Evolutionary conservation across 495 filamentous ascomycete genomes (phyloP).

Genomic region (Tricharina praecox): DNA sequence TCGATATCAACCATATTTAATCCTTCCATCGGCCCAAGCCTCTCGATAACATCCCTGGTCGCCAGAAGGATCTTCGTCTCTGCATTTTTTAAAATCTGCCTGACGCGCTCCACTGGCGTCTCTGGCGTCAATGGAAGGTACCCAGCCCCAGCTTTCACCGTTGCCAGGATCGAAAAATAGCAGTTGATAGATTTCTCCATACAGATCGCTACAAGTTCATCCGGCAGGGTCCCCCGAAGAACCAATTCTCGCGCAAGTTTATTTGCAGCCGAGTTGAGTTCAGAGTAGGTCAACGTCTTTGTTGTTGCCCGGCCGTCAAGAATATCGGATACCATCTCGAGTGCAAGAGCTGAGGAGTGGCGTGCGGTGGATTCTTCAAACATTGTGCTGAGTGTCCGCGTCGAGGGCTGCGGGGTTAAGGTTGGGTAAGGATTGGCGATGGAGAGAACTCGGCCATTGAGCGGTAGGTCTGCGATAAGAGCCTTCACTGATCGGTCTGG

Average conservation of each 20-base stretch:
- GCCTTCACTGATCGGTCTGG: constrained; percentile 15
- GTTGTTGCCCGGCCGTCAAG: constrained; percentile 20
- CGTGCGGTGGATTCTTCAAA: constrained; percentile 37
- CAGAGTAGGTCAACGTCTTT: constrained; percentile 39
- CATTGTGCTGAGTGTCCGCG: constrained; percentile 31
- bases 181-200: constrained; percentile 53
- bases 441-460: constrained; percentile 34
- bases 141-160: constrained; percentile 53
- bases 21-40: constrained; percentile 13
- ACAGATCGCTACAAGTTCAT: constrained; percentile 45
- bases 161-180: constrained; percentile 53
- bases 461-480: constrained; percentile 25
- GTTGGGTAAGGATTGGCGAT: constrained; percentile 34
- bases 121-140: constrained; percentile 54
- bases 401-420: constrained; percentile 11
- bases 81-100: constrained; percentile 38
- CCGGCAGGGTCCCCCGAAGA: constrained; percentile 30
- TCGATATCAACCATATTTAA: constrained; percentile 25
- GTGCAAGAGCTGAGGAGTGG: constrained; percentile 38
- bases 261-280: constrained; percentile 47
- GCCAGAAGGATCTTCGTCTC: constrained; percentile 29
- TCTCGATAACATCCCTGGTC: constrained; percentile 12
- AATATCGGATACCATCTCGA: constrained; percentile 41
- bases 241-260: constrained; percentile 43
- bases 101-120: constrained; percentile 40